Evolutionary conservation across 225 moss, liverwort and hornwort species (phyloP), one percentile per base, ranked within the genome.

Genomic region (Sphagnum tenellum): DNA sequence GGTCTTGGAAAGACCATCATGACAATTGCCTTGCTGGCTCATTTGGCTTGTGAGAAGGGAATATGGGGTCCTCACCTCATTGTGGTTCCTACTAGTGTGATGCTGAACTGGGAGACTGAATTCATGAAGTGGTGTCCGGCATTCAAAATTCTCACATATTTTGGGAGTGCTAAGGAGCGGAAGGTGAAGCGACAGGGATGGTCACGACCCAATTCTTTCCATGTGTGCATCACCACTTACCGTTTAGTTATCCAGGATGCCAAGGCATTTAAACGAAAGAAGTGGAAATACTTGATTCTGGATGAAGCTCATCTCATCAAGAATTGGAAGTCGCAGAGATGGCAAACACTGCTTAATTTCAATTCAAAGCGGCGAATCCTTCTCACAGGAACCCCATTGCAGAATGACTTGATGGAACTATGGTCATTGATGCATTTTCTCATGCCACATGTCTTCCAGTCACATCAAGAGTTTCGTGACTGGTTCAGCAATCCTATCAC

Each of bases 121-220:
- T 96, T 96, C 61, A 96, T 96, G 96, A 96, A 96, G 74, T 96
- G 96, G 96, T 96, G 92, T 66, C 96, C 96, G 60, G 96, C 96
- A 4, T 96, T 96, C 77, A 96, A 96, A 79, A 89, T 96, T 66
- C 67, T 96, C 81, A 96, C 96, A 52, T 96, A 96, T 70, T 96
- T 96, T 72, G 96, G 96, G 48, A 96, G 78, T 69, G 96, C 92
- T 2, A 92, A 88, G 73, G 96, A 96, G 47, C 76, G 96, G 29
- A 96, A 92, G 49, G 73, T 83, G 69, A 96, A 96, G 80, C 82
- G 92, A 51, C 96, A 96, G 72, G 96, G 96, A 3, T 96, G 96
- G 96, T 96, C 96, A 46, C 85, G 92, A 49, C 77, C 85, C 44
- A 96, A 96, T 71, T 89, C 89, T 55, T 96, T 96, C 60, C 96